Evolutionary conservation across 208 protist genomes (phyloP), one percentile per base, ranked within the genome.

Genomic region (Sergeia podlipaevii): DNA sequence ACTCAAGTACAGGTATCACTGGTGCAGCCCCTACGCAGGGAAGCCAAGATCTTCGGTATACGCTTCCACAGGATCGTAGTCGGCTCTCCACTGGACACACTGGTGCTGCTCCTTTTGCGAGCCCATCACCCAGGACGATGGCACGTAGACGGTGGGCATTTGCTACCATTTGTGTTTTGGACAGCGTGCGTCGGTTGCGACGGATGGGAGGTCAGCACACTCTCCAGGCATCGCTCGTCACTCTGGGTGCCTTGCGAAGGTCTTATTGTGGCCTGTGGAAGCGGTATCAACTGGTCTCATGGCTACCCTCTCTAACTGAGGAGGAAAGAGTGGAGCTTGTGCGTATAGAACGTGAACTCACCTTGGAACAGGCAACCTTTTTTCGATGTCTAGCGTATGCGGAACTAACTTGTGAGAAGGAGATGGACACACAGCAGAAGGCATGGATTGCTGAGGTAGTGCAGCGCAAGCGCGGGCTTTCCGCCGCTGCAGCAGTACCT

Each of bases 201-300:
- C 33, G 36, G 4, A 26, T 57, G 2, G 50, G 33, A n/a, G 50
- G 50, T 11, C 38, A 63, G 15, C 42, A 48, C 49, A 58, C 26
- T n/a, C 60, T 21, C 0, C 60, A 62, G 23, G 54, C 54, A 27
- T 41, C 54, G 24, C 58, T 86, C 48, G 59, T 83, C 13, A 37
- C 60, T 26, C 89, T 93, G 44, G 60, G 74, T 4, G 61, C 65
- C 30, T 41, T 80, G n/a, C 60, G 87, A 7, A 62, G 77, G 4
- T 45, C 51, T 32, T 94, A 94, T 57, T 85, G 65, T 33, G 62
- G 54, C 36, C 66, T 91, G 15, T 94, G 67, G 66, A 85, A 89
- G 63, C 69, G 87, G n/a, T 24, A 34, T 0, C 56, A 75, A 8
- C 33, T 54, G 0, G 69, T 82, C 6, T 42, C 38, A 7, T 89